Base-by-base conservation (phyloP, 2,329 filamentous ascomycete genomes). In the Ascochyta viciae-villosae region DNA sequence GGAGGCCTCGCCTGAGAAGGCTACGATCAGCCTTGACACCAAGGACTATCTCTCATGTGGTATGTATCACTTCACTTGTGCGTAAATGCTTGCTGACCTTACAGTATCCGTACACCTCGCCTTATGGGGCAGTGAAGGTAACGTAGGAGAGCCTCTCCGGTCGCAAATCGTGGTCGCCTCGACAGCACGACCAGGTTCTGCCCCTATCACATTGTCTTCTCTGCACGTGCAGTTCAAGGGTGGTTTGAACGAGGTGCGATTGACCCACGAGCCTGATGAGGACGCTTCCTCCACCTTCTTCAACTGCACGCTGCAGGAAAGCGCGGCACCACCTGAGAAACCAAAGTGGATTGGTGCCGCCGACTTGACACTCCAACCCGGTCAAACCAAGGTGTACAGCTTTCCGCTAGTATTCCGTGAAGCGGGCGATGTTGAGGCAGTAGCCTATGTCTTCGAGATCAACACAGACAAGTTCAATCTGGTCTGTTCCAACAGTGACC, bases 321-420 rank as follows among this genome's bases (percentile, higher is more conserved):
- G 60, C 16, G 61, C 57, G 6, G 55, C 62, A 4, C 50, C 60
- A 13, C 53, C 61, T 13, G 62, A 66, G 46, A 75, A 72, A 50
- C 71, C 74, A 27, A 74, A 76, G n/a, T 77, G 88, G 49, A 73
- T 76, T 35, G 89, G 89, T 0, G 68, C 77, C 10, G 83, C 84
- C 8, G 81, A 93, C 71, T 76, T 97, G 50, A 86, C 82, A 0
- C 76, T 97, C 39, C 74, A 77, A 10, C 85, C 92, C 13, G 87
- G 87, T 0, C 84, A 90, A 58, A 89, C 83, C 8, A 86, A 85
- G 49, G 85, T 93, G 1, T 89, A 90, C 59, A 86, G 90, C 64
- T 82, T 96, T 65, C 84, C 83, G 8, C 84, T 92, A 54, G 85
- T 88, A 2, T 83, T 96, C 15, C 87, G 92, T 55, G 93, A 97